Percentiles rank a stretch among this genome's conserved stretches.
These are phyloP conservation scores for Neocucurbitaria cava DNA, from an alignment of 2,329 filamentous ascomycete genomes.

Conservation along the genomic window DNA sequence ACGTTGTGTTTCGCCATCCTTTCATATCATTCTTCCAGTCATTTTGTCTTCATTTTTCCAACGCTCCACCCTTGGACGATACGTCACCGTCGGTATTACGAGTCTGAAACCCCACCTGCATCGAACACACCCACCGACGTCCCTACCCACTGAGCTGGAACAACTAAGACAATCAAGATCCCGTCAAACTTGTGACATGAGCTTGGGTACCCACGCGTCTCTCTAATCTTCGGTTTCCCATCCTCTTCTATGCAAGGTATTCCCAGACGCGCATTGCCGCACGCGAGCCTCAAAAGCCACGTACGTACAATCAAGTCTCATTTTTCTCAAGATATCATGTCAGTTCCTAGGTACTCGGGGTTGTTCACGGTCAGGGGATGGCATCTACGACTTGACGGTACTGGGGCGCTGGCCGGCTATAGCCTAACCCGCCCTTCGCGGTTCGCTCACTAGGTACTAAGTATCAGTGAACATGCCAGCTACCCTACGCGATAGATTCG, in stretches of 20 bases:
- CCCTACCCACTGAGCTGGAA: neutral
- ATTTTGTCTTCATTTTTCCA: neutral
- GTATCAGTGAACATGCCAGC: too few species aligned
- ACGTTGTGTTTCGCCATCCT: conserved; percentile 1
- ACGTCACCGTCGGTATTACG: neutral
- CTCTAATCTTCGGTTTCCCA: too few species aligned
- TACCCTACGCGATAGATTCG: too few species aligned
- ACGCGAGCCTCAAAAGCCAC: too few species aligned
- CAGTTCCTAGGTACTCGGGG: too few species aligned
- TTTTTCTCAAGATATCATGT: too few species aligned
- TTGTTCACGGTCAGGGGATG: too few species aligned
- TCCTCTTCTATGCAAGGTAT: neutral
- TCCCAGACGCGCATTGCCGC: neutral
- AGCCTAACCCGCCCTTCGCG: too few species aligned
- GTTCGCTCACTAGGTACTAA: too few species aligned
- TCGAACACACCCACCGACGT: neutral
- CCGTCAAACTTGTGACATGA: conserved; percentile 3
- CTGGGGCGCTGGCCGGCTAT: too few species aligned
- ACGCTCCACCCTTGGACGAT: neutral
- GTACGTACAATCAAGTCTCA: neutral
- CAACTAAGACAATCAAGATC: neutral
- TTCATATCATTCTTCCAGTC: neutral
- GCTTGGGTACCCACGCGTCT: neutral
- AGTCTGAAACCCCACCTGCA: conserved; percentile 8
- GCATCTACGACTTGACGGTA: too few species aligned